Evolutionary conservation across 2,329 filamentous ascomycete genomes (phyloP), one percentile per base, ranked within the genome.

Genomic region (Trichoderma gracile): DNA sequence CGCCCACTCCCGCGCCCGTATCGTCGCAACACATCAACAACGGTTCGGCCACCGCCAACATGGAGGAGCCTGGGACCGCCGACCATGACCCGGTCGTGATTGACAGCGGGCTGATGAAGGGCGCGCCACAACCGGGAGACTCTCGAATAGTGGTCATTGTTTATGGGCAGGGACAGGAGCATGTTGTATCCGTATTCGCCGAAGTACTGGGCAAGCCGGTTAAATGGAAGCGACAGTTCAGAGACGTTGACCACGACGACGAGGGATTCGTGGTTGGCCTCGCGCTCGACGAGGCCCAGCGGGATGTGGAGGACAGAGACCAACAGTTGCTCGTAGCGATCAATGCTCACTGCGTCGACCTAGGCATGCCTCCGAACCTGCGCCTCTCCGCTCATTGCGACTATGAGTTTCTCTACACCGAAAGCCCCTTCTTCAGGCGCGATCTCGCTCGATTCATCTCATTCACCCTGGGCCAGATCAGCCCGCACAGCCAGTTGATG

Each of bases 331-430:
- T 91, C 50, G 83, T 92, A 54, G 79, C 88, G 64, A 89, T 95
- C 73, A 90, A 93, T 73, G 87, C 90, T 25, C 90, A 94, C 74
- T 91, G 89, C 73, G 86, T 92, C 67, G 86, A 88, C 70, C 81
- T 87, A 63, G 87, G 86, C 33, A 90, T 89, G 79, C 86, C 87
- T 19, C 86, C 88, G n/a, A 86, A 91, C 69, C 74, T 84, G 45
- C 75, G 81, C 52, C 82, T 93, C 25, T 92, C 88, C 17, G 80
- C 85, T 27, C 77, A 84, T 64, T 93, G 90, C 78, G 90, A 95
- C 77, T 95, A 94, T 77, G 92, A 96, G 74, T 95, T 94, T 70
- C 82, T 96, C 21, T 96, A 95, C 78, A 91, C 89, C 3, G 84
- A 88, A 67, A 82, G 83, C 9, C 84, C 89, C 1, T 91, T 90